These are phyloP conservation scores for Odontarrhena argentea DNA, from an alignment of 345 rosid species.

Conservation along the genomic window DNA sequence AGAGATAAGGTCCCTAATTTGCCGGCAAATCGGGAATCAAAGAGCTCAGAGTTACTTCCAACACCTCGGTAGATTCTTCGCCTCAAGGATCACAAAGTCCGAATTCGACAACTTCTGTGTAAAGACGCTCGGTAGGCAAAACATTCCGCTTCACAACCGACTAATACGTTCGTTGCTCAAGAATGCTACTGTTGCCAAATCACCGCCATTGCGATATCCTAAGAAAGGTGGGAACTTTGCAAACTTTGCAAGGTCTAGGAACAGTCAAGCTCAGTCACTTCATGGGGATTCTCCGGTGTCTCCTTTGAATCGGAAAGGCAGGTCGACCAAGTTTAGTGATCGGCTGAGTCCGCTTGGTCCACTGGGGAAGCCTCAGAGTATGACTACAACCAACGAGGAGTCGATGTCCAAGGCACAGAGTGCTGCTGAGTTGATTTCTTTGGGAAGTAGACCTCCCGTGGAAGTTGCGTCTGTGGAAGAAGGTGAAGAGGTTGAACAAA, in stretches of 20 bases:
- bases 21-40: conserved; percentile 61
- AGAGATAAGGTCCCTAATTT: conserved; percentile 33
- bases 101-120: conserved; percentile 71
- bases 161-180: conserved; percentile 65
- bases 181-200: conserved; percentile 62
- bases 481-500: conserved; percentile 95
- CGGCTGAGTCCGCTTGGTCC: conserved; percentile 80
- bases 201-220: conserved; percentile 50
- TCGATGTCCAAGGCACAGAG: conserved; percentile 59
- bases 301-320: conserved; percentile 65
- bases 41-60: conserved; percentile 79
- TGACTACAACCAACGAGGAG: conserved; percentile 49
- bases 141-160: conserved; percentile 70
- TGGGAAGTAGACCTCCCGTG: conserved; percentile 79
- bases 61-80: conserved; percentile 62
- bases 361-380: conserved; percentile 74
- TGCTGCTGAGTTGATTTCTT: conserved; percentile 72
- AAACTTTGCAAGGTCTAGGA: conserved; percentile 41
- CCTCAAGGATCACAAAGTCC: conserved; percentile 56
- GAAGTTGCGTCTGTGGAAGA: conserved; percentile 89
- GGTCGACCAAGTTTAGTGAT: conserved; percentile 71
- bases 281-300: conserved; percentile 56
- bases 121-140: conserved; percentile 64
- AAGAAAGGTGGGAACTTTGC: conserved; percentile 45
- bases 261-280: conserved; percentile 48